Evolutionary conservation across 108 stramenopile genomes (phyloP).

Genomic region (Conticribra guillardii): DNA sequence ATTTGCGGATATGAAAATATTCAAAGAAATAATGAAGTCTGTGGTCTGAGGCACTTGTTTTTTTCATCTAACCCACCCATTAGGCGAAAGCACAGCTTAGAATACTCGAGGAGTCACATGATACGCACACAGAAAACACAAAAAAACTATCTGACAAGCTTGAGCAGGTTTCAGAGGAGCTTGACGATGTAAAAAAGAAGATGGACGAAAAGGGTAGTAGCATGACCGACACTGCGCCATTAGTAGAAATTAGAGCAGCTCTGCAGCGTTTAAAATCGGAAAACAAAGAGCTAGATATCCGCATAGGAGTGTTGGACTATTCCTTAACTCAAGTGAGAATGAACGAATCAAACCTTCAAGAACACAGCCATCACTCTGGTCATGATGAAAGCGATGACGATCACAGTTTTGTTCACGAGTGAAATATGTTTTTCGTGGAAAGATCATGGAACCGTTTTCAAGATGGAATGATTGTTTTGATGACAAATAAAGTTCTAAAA

Average conservation of each 20-base stretch:
- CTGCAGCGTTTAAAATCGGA: slow-evolving; percentile 35
- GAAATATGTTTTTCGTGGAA: too few species aligned
- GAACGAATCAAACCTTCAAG: too few species aligned
- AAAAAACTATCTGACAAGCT: slow-evolving; percentile 19
- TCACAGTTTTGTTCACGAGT: too few species aligned
- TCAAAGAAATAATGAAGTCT: background rate
- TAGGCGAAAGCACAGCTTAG: slow-evolving; percentile 13
- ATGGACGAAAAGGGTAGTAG: slow-evolving; percentile 38
- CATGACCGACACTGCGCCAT: slow-evolving; percentile 38
- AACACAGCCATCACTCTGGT: too few species aligned
- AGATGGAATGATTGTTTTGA: too few species aligned
- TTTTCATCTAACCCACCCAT: background rate
- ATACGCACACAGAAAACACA: slow-evolving; percentile 20
- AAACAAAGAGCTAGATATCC: slow-evolving; percentile 42
- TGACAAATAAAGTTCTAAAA: too few species aligned
- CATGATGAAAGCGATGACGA: too few species aligned
- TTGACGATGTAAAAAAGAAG: slow-evolving; percentile 32
- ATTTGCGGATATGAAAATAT: background rate
- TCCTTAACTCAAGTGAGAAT: too few species aligned
- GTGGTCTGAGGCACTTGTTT: background rate
- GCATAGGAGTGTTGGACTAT: slow-evolving; percentile 38
- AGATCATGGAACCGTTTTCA: too few species aligned
- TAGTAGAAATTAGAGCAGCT: slow-evolving; percentile 38
- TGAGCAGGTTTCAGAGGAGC: slow-evolving; percentile 10
- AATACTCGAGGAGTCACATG: slow-evolving; percentile 14